Base-by-base conservation (phyloP, 2,329 filamentous ascomycete genomes). In the Trichoderma guizhouense region DNA sequence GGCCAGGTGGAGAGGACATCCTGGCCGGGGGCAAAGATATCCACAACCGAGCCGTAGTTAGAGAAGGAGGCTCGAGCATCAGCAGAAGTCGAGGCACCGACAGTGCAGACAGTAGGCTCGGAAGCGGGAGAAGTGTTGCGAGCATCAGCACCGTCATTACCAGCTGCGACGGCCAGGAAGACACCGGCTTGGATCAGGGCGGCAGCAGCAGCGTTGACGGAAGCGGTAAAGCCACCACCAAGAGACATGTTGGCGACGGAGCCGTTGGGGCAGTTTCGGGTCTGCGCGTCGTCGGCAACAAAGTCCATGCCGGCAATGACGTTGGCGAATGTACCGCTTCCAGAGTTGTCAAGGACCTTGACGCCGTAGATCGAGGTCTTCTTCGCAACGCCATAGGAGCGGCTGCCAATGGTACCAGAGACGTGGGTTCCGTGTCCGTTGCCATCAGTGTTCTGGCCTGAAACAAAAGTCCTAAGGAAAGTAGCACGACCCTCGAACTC, bases 231-330 rank as follows among this genome's bases (percentile, higher is more conserved):
- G 71, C 75, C 66, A 18, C 87, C 87, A 11, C 88, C 87, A 5
- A 90, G 84, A 18, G 86, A 88, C 87, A 89, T 88, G 81, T 86
- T 88, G 75, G 86, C 84, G 18, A 89, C 86, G 51, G 83, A 80
- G 30, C 84, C 84, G 58, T 79, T 82, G 74, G 81, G 78, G 79
- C 84, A 85, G 75, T 73, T 79, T 72, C 81, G 80, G 3, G 74
- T 78, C 69, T 78, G 63, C 21, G 79, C 75, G 74, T 86, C 83
- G 15, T 74, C 72, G 47, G 79, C 79, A 6, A 84, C 84, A 43
- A 79, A 85, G 76, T 85, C 82, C 74, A 85, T 84, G 69, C 84
- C 84, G 11, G 83, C 82, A 55, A 86, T 81, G 74, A 86, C 82
- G 67, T 78, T 81, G 18, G 83, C 83, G 75, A 78, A 82, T 11